These are phyloP conservation scores for Diospyros kaki DNA, from an alignment of 148 eudicot genomes.

Conservation along the genomic window DNA sequence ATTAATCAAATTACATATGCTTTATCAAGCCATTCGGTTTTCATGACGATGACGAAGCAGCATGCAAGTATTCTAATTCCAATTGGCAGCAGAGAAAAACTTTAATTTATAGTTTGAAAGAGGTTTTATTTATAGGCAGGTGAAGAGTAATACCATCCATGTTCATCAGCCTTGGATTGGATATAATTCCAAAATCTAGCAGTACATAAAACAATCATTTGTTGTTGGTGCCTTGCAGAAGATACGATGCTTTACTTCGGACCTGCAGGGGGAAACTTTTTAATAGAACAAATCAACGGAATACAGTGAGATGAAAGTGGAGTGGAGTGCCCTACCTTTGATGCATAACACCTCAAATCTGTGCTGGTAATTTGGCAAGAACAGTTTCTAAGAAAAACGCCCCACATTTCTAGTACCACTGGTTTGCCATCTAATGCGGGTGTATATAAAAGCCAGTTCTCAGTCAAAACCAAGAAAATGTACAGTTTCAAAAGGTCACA, in stretches of 20 bases:
- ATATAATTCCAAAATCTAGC: not conserved
- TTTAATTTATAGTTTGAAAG: not conserved
- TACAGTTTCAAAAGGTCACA: constrained; percentile 67
- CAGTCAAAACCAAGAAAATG: constrained; percentile 60
- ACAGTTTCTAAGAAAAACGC: constrained; percentile 52
- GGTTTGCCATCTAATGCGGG: constrained; percentile 23
- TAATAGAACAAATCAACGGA: not conserved
- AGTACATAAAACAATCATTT: constrained; percentile 21
- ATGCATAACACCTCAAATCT: constrained; percentile 78
- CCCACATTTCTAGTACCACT: constrained; percentile 42
- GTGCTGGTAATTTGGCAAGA: constrained; percentile 75
- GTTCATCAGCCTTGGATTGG: not conserved
- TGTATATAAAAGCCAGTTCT: constrained; percentile 61
- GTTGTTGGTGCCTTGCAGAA: constrained; percentile 50
- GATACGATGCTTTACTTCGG: constrained; percentile 81
- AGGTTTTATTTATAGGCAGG: not conserved
- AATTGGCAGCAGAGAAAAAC: not conserved
- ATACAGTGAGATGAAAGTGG: not conserved
- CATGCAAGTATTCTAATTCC: not conserved
- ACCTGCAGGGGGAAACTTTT: constrained; percentile 41
- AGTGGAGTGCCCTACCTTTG: constrained; percentile 47
- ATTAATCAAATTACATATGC: not conserved
- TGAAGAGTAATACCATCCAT: not conserved
- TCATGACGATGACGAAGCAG: not conserved
- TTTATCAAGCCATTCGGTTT: not conserved